Percentiles rank a stretch among this genome's conserved stretches.
phyloP scores from a whole-genome alignment of 2,329 filamentous ascomycete genomes.

The Claviceps fusiformis region DNA sequence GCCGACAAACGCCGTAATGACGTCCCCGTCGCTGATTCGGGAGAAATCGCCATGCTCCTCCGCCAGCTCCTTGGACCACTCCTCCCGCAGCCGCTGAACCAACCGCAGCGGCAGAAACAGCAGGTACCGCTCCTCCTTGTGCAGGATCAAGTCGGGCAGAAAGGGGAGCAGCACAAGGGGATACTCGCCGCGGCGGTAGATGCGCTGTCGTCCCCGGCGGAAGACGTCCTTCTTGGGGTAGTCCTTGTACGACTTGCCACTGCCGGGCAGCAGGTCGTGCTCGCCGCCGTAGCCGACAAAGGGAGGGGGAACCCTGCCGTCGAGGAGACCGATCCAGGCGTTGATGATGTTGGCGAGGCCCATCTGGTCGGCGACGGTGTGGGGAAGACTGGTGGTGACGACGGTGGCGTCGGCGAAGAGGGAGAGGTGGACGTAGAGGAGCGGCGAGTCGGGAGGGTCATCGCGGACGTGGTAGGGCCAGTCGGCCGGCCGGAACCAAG shows the following conservation, averaged over 20 bases:
- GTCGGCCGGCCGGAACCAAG: slow-evolving; percentile 1
- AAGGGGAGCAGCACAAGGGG: neutral
- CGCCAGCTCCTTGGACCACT: neutral
- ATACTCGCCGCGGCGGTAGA: neutral
- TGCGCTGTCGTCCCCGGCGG: neutral
- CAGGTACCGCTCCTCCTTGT: neutral
- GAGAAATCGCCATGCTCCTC: neutral
- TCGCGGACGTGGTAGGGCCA: slow-evolving; percentile 1
- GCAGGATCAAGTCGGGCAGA: neutral
- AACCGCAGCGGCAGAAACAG: slow-evolving; percentile 2
- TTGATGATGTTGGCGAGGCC: slow-evolving; percentile 2
- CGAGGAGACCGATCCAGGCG: neutral
- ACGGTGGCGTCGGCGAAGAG: slow-evolving; percentile 2
- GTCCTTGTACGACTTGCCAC: neutral
- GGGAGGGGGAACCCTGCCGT: neutral
- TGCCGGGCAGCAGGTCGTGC: slow-evolving; percentile 1
- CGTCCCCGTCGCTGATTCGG: slow-evolving; percentile 5
- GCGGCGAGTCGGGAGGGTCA: neutral
- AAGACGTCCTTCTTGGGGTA: neutral
- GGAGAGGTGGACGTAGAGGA: slow-evolving; percentile 2
- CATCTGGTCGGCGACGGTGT: slow-evolving; percentile 1
- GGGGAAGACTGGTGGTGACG: neutral
- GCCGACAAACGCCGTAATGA: slow-evolving; percentile 3
- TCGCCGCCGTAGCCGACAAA: slow-evolving; percentile 3
- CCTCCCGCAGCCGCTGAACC: neutral